phyloP scores from a whole-genome alignment of 2,329 filamentous ascomycete genomes.

The Alternaria panax region DNA sequence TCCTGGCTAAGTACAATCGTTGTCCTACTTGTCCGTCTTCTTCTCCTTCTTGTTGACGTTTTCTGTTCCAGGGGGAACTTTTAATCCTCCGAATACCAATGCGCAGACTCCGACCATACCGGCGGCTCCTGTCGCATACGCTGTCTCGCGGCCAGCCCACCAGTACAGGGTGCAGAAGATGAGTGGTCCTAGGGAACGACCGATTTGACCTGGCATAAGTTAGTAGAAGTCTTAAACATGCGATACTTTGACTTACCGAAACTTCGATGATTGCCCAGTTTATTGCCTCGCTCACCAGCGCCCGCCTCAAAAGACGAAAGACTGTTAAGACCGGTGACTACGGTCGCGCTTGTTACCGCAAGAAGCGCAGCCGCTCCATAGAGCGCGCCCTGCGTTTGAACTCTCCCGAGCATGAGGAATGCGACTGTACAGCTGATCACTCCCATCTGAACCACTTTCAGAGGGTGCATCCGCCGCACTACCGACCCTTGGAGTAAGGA shows the following conservation, averaged over 20 bases:
- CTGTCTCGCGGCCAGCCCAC: conserved; percentile 91
- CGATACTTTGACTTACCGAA: conserved; percentile 54
- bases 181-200: conserved; percentile 83
- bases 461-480: conserved; percentile 81
- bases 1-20: background rate
- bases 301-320: conserved; percentile 88
- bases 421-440: conserved; percentile 78
- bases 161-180: conserved; percentile 96
- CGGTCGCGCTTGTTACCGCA: conserved; percentile 89
- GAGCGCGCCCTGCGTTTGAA: conserved; percentile 72
- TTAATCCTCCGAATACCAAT: conserved; percentile 75
- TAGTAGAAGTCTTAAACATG: conserved; percentile 12
- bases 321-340: conserved; percentile 92
- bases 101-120: conserved; percentile 79
- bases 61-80: conserved; percentile 63
- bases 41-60: conserved; percentile 36
- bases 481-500: conserved; percentile 94
- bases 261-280: conserved; percentile 81
- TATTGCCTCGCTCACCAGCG: conserved; percentile 80
- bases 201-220: conserved; percentile 74
- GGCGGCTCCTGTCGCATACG: conserved; percentile 80
- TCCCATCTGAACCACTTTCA: conserved; percentile 80
- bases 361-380: conserved; percentile 85
- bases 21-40: conserved; percentile 11
- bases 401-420: conserved; percentile 78